Conservation (phyloP, 2,329 filamentous ascomycete species). For the Biscogniauxia sp. region DNA sequence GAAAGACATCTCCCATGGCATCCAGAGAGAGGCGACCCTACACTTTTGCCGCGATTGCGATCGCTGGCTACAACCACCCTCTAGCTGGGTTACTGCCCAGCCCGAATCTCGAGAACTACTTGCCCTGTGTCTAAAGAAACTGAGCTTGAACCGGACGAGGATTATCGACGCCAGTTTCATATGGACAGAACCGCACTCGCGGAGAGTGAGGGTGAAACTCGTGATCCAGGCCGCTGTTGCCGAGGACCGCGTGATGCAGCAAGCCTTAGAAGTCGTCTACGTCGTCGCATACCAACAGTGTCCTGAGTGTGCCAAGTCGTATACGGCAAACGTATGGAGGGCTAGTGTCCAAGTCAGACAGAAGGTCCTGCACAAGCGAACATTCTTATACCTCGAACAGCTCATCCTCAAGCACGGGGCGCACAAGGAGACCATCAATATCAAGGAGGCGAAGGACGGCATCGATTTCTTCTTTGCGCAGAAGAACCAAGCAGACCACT, state of each 20-base stretch:
- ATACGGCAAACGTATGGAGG: constrained; percentile 93
- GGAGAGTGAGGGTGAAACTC: constrained; percentile 89
- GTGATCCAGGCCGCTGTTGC: constrained; percentile 75
- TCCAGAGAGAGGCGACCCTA: constrained; percentile 84
- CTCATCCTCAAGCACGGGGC: constrained; percentile 92
- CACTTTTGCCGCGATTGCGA: constrained; percentile 95
- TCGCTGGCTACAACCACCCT: constrained; percentile 84
- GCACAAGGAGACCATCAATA: constrained; percentile 92
- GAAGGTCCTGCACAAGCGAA: constrained; percentile 93
- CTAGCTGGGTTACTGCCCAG: constrained; percentile 78
- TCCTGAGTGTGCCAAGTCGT: constrained; percentile 91
- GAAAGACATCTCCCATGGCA: constrained; percentile 86
- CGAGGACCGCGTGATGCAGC: constrained; percentile 72
- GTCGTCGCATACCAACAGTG: constrained; percentile 91
- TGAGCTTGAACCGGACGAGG: constrained; percentile 81
- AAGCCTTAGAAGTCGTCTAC: constrained; percentile 93
- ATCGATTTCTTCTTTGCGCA: constrained; percentile 93
- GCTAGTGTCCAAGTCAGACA: constrained; percentile 93
- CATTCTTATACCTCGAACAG: constrained; percentile 74
- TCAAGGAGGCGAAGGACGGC: constrained; percentile 93
- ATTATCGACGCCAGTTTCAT: constrained; percentile 96
- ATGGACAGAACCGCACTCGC: constrained; percentile 97
- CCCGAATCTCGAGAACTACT: constrained; percentile 91
- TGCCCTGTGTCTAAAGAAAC: constrained; percentile 84
- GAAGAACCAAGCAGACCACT: constrained; percentile 87